Percentiles rank a stretch among this genome's conserved stretches.
phyloP scores from a whole-genome alignment of 1,139 yeast species.

The Yamadazyma kanchanaburiensis region DNA sequence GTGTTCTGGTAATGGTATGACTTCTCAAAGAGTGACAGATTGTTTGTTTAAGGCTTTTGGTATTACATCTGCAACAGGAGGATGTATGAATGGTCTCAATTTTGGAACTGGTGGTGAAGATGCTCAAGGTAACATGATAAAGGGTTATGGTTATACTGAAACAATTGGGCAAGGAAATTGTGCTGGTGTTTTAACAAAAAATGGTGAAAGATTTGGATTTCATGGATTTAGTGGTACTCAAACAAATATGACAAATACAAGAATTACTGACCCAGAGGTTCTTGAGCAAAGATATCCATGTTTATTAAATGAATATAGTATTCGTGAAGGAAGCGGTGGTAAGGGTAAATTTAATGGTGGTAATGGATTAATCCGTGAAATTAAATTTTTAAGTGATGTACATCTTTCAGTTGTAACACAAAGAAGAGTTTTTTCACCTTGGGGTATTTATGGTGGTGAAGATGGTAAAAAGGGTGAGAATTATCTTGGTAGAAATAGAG shows the following conservation, averaged over 20 bases:
- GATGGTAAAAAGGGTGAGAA: constrained; percentile 61
- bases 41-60: constrained; percentile 35
- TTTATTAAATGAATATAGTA: constrained; percentile 22
- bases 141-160: constrained; percentile 46
- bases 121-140: constrained; percentile 28
- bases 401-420: constrained; percentile 21
- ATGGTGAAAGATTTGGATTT: constrained; percentile 21
- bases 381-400: constrained; percentile 16
- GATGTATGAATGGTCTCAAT: constrained; percentile 36
- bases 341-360: constrained; percentile 33
- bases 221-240: constrained; percentile 42
- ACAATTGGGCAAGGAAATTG: constrained; percentile 49
- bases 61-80: constrained; percentile 40
- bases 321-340: constrained; percentile 32
- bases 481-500: constrained; percentile 42
- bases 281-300: constrained; percentile 34
- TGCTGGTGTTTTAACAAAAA: constrained; percentile 32
- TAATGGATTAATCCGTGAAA: constrained; percentile 21
- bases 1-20: constrained; percentile 48
- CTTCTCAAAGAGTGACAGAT: constrained; percentile 42
- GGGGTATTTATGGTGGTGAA: constrained; percentile 24
- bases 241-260: constrained; percentile 44
- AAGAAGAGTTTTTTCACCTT: constrained; percentile 18
- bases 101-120: constrained; percentile 43
- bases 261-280: constrained; percentile 37